These are phyloP conservation scores for Xylaria sp. DNA, from an alignment of 2,329 filamentous ascomycete genomes.

Conservation along the genomic window DNA sequence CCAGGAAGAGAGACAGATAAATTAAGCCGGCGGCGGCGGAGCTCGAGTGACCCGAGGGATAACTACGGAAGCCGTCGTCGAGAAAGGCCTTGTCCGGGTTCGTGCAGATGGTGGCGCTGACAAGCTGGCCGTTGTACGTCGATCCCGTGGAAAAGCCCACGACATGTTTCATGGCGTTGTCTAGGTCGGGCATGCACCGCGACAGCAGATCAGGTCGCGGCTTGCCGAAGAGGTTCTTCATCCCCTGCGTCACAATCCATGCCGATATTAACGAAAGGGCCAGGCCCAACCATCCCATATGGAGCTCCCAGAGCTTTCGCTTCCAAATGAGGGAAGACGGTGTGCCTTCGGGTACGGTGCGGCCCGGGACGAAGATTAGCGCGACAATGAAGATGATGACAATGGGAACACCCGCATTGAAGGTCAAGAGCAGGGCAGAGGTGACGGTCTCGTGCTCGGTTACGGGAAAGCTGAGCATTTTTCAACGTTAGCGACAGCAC, in stretches of 20 bases:
- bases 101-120: conserved; percentile 79
- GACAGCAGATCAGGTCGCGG: conserved; percentile 84
- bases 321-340: conserved; percentile 75
- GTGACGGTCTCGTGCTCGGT: conserved; percentile 77
- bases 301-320: conserved; percentile 90
- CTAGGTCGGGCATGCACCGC: conserved; percentile 80
- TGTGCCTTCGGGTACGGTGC: conserved; percentile 70
- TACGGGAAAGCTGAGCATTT: conserved; percentile 70
- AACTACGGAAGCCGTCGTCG: conserved; percentile 86
- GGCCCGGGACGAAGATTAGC: conserved; percentile 76
- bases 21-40: conserved; percentile 81
- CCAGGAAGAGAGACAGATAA: conserved; percentile 88
- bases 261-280: conserved; percentile 75
- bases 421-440: conserved; percentile 70
- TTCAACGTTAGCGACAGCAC: conserved; percentile 18
- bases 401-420: conserved; percentile 71
- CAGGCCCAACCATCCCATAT: conserved; percentile 85
- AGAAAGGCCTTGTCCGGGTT: conserved; percentile 69
- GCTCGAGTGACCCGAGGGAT: conserved; percentile 80
- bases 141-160: conserved; percentile 59
- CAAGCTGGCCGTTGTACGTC: conserved; percentile 69
- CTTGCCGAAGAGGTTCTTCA: conserved; percentile 80
- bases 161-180: conserved; percentile 66
- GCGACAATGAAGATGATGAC: conserved; percentile 74
- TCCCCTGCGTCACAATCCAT: conserved; percentile 83